Conservation (phyloP, 106 monocot species). For the Dendrobium chrysotoxum region DNA sequence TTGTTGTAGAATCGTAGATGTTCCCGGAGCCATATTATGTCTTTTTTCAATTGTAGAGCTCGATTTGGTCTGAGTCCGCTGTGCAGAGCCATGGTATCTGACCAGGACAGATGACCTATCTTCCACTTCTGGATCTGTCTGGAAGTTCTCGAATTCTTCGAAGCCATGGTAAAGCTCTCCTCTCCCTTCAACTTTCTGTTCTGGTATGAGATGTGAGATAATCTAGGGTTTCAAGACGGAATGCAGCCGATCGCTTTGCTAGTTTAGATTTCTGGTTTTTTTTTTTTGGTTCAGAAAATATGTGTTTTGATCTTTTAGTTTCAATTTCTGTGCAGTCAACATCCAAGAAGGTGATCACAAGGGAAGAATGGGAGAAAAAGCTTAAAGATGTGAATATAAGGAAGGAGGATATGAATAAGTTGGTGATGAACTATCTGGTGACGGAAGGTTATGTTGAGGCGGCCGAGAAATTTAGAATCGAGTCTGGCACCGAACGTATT, state of each 20-base stretch:
- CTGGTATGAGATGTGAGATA: neutral
- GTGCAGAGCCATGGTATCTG: neutral
- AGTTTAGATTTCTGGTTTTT: neutral
- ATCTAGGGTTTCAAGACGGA: constrained; percentile 1
- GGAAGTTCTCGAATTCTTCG: constrained; percentile 9
- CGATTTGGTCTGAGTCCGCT: too few relatives aligned
- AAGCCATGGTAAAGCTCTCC: constrained; percentile 19
- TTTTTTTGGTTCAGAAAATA: neutral
- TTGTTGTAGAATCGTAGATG: too few relatives aligned
- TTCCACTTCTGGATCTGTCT: constrained; percentile 24
- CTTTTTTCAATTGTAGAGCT: too few relatives aligned
- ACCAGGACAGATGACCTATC: constrained; percentile 3
- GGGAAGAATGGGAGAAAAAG: constrained; percentile 47
- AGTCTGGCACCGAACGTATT: constrained; percentile 68
- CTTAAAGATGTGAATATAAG: constrained; percentile 40
- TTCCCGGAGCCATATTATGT: too few relatives aligned
- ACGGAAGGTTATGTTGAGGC: constrained; percentile 57
- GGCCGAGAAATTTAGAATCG: constrained; percentile 46
- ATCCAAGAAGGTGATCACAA: constrained; percentile 31
- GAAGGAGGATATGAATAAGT: constrained; percentile 60
- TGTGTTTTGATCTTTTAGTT: neutral
- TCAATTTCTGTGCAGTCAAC: constrained; percentile 8
- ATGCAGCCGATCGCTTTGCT: constrained; percentile 1
- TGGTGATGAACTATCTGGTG: constrained; percentile 63
- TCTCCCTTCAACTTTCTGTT: neutral